These are phyloP conservation scores for Linnemannia zychae DNA, from an alignment of 192 early-diverging fungal genomes.

Conservation along the genomic window DNA sequence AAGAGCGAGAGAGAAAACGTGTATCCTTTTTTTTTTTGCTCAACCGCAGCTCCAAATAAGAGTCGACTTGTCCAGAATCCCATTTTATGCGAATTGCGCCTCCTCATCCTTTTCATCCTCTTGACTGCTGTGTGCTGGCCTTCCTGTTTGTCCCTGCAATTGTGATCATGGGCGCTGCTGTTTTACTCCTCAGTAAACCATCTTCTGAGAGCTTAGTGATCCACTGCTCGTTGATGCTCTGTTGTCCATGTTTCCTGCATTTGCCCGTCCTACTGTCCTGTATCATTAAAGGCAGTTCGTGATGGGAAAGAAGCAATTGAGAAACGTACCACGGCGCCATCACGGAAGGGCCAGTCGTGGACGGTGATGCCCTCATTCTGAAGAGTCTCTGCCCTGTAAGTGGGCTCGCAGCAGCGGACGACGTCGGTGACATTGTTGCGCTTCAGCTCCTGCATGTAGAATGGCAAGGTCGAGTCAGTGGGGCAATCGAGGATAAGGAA, in stretches of 20 bases:
- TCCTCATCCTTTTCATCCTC: not conserved
- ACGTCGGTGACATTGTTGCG: slow-evolving; percentile 83
- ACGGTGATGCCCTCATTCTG: slow-evolving; percentile 73
- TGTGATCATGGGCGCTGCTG: not conserved
- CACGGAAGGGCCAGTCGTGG: slow-evolving; percentile 90
- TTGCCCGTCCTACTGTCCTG: not conserved
- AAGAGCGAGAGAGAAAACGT: not conserved
- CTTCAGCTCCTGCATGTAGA: slow-evolving; percentile 69
- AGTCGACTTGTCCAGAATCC: not conserved
- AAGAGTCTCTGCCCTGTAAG: slow-evolving; percentile 74
- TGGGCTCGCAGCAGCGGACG: slow-evolving; percentile 88
- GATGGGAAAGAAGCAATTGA: not conserved
- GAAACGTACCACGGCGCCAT: slow-evolving; percentile 81
- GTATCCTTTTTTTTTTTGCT: slow-evolving; percentile 1
- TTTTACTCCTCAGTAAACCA: not conserved
- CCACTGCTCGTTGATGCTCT: not conserved
- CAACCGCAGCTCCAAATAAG: not conserved
- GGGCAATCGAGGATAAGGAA: slow-evolving; percentile 96
- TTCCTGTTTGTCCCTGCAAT: not conserved
- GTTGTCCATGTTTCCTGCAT: not conserved
- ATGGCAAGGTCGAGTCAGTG: slow-evolving; percentile 51
- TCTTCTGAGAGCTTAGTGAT: not conserved
- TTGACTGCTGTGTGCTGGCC: not conserved
- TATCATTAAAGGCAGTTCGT: not conserved
- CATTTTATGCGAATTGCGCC: not conserved